Evolutionary conservation across 2,329 filamentous ascomycete species (phyloP).

Genomic region (Stagonosporopsis chrysanthemi): DNA sequence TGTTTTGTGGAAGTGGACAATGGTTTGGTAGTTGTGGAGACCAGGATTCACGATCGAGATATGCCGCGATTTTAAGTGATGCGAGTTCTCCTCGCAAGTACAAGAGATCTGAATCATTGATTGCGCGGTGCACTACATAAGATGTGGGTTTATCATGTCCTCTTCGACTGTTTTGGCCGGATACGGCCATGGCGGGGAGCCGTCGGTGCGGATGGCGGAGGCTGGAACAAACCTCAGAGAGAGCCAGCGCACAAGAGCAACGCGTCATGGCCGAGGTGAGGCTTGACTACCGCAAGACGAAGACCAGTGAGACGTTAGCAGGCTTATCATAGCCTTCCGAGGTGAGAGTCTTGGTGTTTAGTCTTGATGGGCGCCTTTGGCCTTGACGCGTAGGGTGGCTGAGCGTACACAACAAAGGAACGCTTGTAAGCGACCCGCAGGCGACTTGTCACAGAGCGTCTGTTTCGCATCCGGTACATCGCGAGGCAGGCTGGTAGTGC

Average conservation of each 20-base stretch:
- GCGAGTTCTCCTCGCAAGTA: background rate
- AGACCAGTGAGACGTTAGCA: constrained; percentile 13
- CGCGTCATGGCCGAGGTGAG: constrained; percentile 38
- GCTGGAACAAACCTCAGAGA: constrained; percentile 29
- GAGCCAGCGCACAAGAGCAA: constrained; percentile 27
- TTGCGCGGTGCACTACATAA: constrained; percentile 12
- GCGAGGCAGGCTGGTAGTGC: constrained; percentile 4
- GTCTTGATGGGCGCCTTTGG: constrained; percentile 22
- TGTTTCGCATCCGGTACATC: constrained; percentile 12
- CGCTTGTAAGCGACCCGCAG: constrained; percentile 4
- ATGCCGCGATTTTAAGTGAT: background rate
- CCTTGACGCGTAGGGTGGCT: constrained; percentile 31
- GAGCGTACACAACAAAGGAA: constrained; percentile 23
- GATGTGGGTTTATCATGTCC: constrained; percentile 3
- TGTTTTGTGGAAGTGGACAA: constrained; percentile 22
- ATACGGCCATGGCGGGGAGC: constrained; percentile 41
- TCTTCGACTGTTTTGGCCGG: constrained; percentile 21
- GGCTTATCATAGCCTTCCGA: constrained; percentile 24
- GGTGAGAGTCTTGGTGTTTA: constrained; percentile 3
- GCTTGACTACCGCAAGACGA: constrained; percentile 20
- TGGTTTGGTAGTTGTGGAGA: constrained; percentile 22
- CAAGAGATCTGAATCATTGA: background rate
- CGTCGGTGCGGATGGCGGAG: constrained; percentile 25
- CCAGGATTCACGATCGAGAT: constrained; percentile 1
- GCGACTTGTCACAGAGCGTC: constrained; percentile 19